phyloP scores from a whole-genome alignment of 441 rosid species.

The Hura crepitans region DNA sequence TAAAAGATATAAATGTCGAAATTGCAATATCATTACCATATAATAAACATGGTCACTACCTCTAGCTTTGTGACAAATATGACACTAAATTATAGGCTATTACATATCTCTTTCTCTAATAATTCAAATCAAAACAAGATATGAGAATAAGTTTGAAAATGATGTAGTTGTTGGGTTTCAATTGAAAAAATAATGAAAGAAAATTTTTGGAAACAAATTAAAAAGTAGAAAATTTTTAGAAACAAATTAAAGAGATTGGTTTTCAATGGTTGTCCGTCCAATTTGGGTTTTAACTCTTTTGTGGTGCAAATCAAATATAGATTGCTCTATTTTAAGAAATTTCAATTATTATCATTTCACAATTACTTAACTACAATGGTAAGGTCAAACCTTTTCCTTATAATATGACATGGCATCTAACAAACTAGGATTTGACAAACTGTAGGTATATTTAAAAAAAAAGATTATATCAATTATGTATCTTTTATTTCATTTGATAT shows the following conservation, averaged over 20 bases:
- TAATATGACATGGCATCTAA: no score
- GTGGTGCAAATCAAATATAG: conserved; percentile 20
- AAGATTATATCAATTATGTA: no score
- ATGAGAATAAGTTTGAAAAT: background rate
- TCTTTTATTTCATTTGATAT: no score
- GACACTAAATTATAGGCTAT: no score
- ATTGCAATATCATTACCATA: no score
- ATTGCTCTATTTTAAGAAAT: conserved; percentile 14
- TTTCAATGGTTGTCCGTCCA: conserved; percentile 37
- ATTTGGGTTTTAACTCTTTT: conserved; percentile 28
- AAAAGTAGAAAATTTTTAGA: no score
- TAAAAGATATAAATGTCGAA: no score
- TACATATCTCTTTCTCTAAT: background rate
- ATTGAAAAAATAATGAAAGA: background rate
- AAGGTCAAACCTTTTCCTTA: background rate
- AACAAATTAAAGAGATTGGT: background rate
- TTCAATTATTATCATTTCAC: background rate
- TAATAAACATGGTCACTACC: no score
- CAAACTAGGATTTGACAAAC: no score
- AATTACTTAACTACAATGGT: background rate
- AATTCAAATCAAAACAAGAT: background rate
- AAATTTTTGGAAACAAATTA: background rate
- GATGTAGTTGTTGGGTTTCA: background rate
- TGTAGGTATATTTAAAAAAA: no score
- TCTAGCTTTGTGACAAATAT: no score